Base-by-base conservation (phyloP, 345 rosid genomes). In the Xanthoceras sorbifolium region DNA sequence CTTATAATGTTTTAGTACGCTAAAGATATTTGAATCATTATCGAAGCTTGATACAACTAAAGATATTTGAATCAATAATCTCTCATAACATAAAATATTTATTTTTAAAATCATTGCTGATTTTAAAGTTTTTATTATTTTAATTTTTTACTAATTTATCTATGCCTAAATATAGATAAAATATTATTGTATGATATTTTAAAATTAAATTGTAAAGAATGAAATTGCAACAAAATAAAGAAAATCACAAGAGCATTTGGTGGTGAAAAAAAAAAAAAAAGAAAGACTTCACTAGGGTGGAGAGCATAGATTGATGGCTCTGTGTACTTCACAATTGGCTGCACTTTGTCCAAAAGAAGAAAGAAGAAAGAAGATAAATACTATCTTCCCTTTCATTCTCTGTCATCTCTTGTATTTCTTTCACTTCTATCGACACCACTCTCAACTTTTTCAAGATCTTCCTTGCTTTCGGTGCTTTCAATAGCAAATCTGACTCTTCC, bases 391-490 rank as follows among this genome's bases (percentile, higher is more conserved):
- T 74, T 68, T 64, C 64, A 9, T 42, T 12, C 72, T 76, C 28
- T 46, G 11, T 57, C 62, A 5, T 23, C 26, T 23, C 28, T n/a
- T 67, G 50, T 31, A 40, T 34, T n/a, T 61, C 14, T 55, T 10
- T n/a, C 50, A 1, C 52, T 68, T 34, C 63, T 17, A 66, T 34
- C 76, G 69, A 20, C 72, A 23, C 74, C 81, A 32, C 11, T 63
- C 40, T 36, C 64, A 57, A 29, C 44, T 74, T 28, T 52, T 31
- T 28, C 75, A 66, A 68, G 78, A 79, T 86, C 92, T 84, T 78
- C 86, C 71, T 82, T 67, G 82, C 82, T 84, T 82, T 83, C 69
- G 84, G 80, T 83, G 88, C 84, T 82, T 17, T 69, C 55, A 62
- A 72, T 62, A 66, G 23, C 71, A 75, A 84, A 80, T 76, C 78